Evolutionary conservation across 148 eudicot genomes (phyloP), one percentile per base, ranked within the genome.

Genomic region (Chenopodium berlandieri): DNA sequence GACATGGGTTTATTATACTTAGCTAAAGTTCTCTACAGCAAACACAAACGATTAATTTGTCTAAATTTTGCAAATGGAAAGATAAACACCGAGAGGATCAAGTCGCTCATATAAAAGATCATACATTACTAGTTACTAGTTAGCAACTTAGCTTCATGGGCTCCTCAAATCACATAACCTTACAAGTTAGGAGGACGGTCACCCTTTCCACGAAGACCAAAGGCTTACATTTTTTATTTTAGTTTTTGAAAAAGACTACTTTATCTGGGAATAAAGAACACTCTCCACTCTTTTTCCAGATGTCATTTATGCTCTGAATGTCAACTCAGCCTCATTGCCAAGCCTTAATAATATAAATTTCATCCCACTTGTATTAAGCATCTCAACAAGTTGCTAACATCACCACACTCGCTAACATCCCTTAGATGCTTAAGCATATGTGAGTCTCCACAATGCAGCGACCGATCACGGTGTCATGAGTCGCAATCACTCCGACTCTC

Each of bases 321-420:
- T 31, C 58, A 67, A 48, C 79, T 73, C 9, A 73, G 23, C 12
- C 32, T 9, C 34, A 47, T 11, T 73, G 60, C 22, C 58, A 80
- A 8, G 37, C 75, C 75, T 40, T 37, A 40, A 37, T 20, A 23
- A 56, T 3, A 71, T 4, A 52, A 34, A 6, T 13, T 0, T 23
- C 71, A 75, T 75, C 75, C 86, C 82, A 83, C 80, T 73, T 69
- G 71, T 44, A 47, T 20, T 31, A 75, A 54, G 9, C 78, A 74
- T 30, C 31, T 66, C n/a, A 83, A n/a, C 70, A 74, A 56, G 25
- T 58, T 37, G 34, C 82, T 37, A 67, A 75, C n/a, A 7, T 65
- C 9, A 23, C 37, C 68, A 64, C 4, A 37, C 58, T 30, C n/a
- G 25, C 72, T 68, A 79, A 37, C 69, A 74, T 44, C 30, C 19